A percentile compares a stretch with the other conserved stretches of the same genome.
Conservation (phyloP, 257 asterid species). For the Hygrophila difformis region DNA sequence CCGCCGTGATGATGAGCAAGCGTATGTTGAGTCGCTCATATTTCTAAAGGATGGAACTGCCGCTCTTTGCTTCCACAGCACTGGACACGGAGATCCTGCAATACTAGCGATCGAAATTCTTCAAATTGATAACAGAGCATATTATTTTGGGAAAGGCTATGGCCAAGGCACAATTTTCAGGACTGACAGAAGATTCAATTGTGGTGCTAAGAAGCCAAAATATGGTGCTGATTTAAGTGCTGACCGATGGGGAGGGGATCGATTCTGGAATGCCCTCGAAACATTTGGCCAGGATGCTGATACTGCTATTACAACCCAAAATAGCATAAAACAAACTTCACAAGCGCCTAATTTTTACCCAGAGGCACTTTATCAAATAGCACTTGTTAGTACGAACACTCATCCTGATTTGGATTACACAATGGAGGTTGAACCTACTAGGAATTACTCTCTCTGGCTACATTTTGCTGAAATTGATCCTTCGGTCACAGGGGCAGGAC, state of each 20-base stretch:
- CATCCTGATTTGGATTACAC: constrained; percentile 56
- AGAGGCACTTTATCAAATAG: constrained; percentile 70
- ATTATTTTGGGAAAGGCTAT: constrained; percentile 58
- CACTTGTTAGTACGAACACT: constrained; percentile 49
- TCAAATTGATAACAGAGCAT: constrained; percentile 71
- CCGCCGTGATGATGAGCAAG: constrained; percentile 71
- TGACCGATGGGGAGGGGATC: constrained; percentile 90
- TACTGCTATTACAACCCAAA: constrained; percentile 27
- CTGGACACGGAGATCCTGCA: constrained; percentile 95
- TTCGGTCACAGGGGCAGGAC: constrained; percentile 50
- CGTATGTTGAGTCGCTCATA: constrained; percentile 65
- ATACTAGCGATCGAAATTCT: constrained; percentile 88
- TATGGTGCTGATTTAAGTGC: constrained; percentile 76
- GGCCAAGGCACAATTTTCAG: constrained; percentile 82
- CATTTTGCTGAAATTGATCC: constrained; percentile 94
- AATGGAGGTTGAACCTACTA: constrained; percentile 78
- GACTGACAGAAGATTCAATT: constrained; percentile 64
- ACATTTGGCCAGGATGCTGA: constrained; percentile 56
- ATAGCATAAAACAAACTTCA: constrained; percentile 40
- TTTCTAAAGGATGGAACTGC: constrained; percentile 85
- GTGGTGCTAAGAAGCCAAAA: constrained; percentile 48
- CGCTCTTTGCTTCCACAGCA: constrained; percentile 88
- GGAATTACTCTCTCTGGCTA: constrained; percentile 83
- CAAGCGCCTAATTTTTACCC: constrained; percentile 83
- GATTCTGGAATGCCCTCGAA: constrained; percentile 62